Base-by-base conservation (phyloP, 768 basidiomycete genomes). In the Suillus brevipes region DNA sequence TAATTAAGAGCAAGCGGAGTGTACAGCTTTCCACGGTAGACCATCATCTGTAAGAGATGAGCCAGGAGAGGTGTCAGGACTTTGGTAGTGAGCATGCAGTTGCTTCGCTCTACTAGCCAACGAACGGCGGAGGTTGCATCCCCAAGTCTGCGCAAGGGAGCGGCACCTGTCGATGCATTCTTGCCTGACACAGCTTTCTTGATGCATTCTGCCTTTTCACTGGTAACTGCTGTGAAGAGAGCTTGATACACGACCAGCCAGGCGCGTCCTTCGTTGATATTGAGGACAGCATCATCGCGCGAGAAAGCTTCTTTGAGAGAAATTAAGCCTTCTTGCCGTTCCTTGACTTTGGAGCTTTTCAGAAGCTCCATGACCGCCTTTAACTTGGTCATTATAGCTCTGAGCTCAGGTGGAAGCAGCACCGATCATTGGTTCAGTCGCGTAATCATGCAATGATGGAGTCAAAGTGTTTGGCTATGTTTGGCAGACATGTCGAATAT, bases 161-260 rank as follows among this genome's bases (percentile, higher is more conserved):
- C 82, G 25, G 83, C 74, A n/a, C 78, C 75, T 7, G 78, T 66
- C 47, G 79, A 76, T 66, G 73, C 80, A 36, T 77, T 81, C 65
- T 81, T 78, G 36, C 79, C 70, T 25, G 78, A 80, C 64, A 81
- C 80, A 38, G 73, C 78, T 52, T 76, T 73, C 77, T 82, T 83
- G 63, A 79, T 64, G 36, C 65, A 79, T 12, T 81, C 81, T 18
- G 67, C 76, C 73, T 84, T 89, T 79, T 97, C 96, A 62, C 75
- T 80, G 25, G 78, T 71, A 55, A 95, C 88, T 2, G 85, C 78
- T 12, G 79, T 78, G 72, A 95, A 95, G 8, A 97, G 78, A 18
- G 86, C 86, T 68, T 92, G 86, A 70, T 89, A 93, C 9, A 95
- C 79, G 9, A 81, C 77, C 28, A 89, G 77, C 91, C 92, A 96